Percentiles rank a stretch among this genome's conserved stretches.
Evolutionary conservation across 2,329 filamentous ascomycete species (phyloP).

Genomic region (Claviceps maximensis): DNA sequence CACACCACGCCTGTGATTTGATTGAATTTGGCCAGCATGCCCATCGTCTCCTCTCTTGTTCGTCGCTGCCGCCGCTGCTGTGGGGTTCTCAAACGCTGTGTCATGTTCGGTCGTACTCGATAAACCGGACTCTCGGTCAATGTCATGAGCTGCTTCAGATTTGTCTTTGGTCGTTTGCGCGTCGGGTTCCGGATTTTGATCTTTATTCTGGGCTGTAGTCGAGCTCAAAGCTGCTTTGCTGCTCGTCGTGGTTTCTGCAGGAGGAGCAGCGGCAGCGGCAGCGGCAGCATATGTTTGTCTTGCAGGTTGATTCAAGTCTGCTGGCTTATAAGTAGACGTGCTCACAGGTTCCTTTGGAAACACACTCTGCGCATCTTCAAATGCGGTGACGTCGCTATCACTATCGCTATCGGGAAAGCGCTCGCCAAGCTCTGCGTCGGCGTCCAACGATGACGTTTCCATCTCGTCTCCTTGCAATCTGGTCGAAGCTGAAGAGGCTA

Average conservation of each 20-base stretch:
- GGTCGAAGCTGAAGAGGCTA: neutral
- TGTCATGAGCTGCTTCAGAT: neutral
- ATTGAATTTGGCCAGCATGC: slow-evolving; percentile 5
- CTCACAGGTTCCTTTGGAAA: neutral
- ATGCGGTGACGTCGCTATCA: slow-evolving; percentile 26
- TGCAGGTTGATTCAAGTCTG: neutral
- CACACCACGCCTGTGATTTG: slow-evolving; percentile 22
- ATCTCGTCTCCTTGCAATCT: neutral
- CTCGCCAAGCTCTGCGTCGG: neutral
- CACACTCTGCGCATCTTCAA: slow-evolving; percentile 22
- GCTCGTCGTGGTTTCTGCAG: neutral
- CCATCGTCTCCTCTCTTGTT: neutral
- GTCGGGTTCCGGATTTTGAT: neutral
- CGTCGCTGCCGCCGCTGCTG: neutral
- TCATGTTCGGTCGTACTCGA: neutral
- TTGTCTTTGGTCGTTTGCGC: neutral
- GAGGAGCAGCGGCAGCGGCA: neutral
- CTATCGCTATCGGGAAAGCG: slow-evolving; percentile 9
- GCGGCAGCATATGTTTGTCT: neutral
- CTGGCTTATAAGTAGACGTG: neutral
- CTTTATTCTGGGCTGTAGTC: neutral
- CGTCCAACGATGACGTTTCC: neutral
- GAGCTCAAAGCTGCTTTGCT: neutral
- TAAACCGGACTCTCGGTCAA: neutral
- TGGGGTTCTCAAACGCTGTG: neutral